phyloP scores from a whole-genome alignment of 768 basidiomycete genomes.

The Mycena capillaripes region DNA sequence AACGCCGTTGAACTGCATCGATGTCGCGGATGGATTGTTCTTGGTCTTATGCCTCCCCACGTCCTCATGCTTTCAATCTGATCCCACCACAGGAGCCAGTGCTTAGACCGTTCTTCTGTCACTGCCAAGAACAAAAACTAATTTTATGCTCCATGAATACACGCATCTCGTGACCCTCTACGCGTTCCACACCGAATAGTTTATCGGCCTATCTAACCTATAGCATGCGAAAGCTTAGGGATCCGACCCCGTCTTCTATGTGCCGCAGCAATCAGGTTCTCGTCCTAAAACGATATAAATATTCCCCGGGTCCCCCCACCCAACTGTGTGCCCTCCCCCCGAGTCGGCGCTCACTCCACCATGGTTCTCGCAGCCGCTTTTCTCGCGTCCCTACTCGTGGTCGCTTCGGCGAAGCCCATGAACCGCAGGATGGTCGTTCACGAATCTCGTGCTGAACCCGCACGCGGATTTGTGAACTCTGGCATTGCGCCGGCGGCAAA shows the following conservation, averaged over 20 bases:
- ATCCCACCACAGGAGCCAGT: no score
- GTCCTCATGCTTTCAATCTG: no score
- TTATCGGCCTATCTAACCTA: not conserved
- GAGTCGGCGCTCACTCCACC: not conserved
- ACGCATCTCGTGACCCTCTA: not conserved
- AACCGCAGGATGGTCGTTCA: conserved; percentile 22
- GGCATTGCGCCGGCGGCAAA: conserved; percentile 2
- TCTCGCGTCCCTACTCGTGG: conserved; percentile 13
- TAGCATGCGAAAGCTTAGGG: not conserved
- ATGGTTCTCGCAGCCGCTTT: conserved; percentile 15
- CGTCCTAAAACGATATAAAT: not conserved
- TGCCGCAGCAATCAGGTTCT: not conserved
- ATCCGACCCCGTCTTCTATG: not conserved
- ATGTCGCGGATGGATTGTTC: not conserved
- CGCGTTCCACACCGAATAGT: not conserved
- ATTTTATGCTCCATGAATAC: not conserved
- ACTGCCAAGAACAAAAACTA: not conserved
- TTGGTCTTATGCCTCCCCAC: not conserved
- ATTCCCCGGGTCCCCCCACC: not conserved
- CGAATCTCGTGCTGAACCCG: not conserved
- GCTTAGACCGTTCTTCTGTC: not conserved
- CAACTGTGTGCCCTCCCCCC: not conserved
- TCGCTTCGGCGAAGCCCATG: conserved; percentile 11
- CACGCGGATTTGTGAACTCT: conserved; percentile 22
- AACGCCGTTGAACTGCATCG: no score